Evolutionary conservation across 768 basidiomycete species (phyloP), one percentile per base, ranked within the genome.

Genomic region (Harrya chromipes): DNA sequence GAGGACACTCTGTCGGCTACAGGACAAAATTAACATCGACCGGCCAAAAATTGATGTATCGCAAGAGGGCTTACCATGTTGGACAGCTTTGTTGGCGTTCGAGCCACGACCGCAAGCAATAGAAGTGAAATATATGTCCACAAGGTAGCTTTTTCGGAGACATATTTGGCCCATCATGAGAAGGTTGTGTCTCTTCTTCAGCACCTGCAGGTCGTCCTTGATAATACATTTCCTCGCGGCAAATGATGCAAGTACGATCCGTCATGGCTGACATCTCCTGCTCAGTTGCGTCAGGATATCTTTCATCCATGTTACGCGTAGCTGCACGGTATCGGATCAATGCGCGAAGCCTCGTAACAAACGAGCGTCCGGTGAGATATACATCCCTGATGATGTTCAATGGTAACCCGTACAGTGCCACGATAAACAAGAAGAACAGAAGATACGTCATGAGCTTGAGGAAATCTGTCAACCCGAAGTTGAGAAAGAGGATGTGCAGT

Each of bases 41-140:
- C 36, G 13, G 14, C 2, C 34, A 31, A 60, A 50, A 13, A 34
- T 13, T 37, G 20, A 37, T 27, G 4, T 26, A 14, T 16, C 13
- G 39, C 42, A 50, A 49, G 19, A 29, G 68, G 17, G 10, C 85
- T 69, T 43, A 95, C 95, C 95, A 99, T 36, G 97, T 99, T 2
- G 97, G 97, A 67, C 97, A 99, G 59, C 90, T 98, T 69, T 98
- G 97, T 67, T 99, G 97, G 38, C 97, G 80, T 69, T 99, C 97
- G 23, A 99, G 79, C 97, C 97, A 99, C 19, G 92, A 94, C 35
- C 93, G 80, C 54, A 99, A 79, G 69, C 97, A 99, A 62, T 97
- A 85, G 67, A 97, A 95, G 70, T 99, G 97, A 74, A 99, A 99
- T 37, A 97, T 84, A 67, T 99, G 97, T 1, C 94, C 94, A 70